Evolutionary conservation across 1,284 basidiomycete species (phyloP), one percentile per base, ranked within the genome.

Genomic region (Melampsora americana): DNA sequence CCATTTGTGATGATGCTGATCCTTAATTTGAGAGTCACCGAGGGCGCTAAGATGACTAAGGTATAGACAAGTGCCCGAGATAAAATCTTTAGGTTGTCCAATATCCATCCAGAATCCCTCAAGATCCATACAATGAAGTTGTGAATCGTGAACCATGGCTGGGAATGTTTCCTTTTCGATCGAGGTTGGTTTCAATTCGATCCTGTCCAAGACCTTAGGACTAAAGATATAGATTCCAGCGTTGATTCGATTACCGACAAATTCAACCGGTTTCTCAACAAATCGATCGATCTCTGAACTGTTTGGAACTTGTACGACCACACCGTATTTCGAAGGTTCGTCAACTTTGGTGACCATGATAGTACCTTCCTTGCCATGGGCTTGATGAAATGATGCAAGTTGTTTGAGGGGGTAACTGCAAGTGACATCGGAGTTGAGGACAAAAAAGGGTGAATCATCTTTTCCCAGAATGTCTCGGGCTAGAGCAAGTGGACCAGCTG

Each of bases 181-280:
- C 48, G 86, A 86, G 20, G 85, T 86, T 9, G 85, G 85, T 80
- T 84, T 84, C 75, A 85, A 84, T 82, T 86, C 84, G 77, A 86
- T 86, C 71, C 86, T 83, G 80, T 85, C 80, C 71, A 86, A 82
- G 62, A 86, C 82, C 53, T 82, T 83, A 14, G 86, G 86, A 84
- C 85, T 85, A 84, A 86, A 86, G 80, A 86, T 85, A 83, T 86
- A 86, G 83, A 86, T 86, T 81, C 86, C 86, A 77, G 85, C 86
- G 82, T 86, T 86, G 83, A 86, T 86, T 76, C 85, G 81, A 84
- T 86, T 86, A 62, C 86, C 86, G 73, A 86, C 86, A 77, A 86
- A 86, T 78, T 85, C 85, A 77, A 85, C 84, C 44, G 86, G 86
- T 82, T 86, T 86, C 81, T 86, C 86, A 66, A 86, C 86, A 81